Evolutionary conservation across 176 grass and related monocot genomes (phyloP).

Genomic region (Secale cereale): DNA sequence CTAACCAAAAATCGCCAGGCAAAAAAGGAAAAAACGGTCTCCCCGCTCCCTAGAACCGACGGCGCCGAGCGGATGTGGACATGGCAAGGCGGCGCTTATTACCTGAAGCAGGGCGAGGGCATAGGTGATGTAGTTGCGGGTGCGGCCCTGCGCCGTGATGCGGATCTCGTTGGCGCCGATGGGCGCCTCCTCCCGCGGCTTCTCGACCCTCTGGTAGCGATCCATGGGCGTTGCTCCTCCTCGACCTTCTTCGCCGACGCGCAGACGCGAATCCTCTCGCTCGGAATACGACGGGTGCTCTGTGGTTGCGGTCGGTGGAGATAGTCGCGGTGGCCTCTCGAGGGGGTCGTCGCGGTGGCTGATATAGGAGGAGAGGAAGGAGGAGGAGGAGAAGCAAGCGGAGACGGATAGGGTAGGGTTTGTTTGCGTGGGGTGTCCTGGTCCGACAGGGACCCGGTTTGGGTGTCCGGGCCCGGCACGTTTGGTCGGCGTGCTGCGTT

Average conservation of each 20-base stretch:
- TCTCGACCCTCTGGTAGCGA: conserved; percentile 71
- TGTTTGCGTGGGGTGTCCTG: background rate
- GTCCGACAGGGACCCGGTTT: conserved; percentile 34
- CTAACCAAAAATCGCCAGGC: background rate
- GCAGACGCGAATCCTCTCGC: background rate
- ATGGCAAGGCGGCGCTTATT: background rate
- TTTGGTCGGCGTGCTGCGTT: background rate
- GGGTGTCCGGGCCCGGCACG: conserved; percentile 3
- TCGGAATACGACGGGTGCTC: background rate
- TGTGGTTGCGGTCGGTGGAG: background rate
- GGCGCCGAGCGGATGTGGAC: background rate
- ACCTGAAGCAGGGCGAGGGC: conserved; percentile 64
- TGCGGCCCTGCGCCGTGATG: conserved; percentile 63
- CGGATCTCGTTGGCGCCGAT: conserved; percentile 67
- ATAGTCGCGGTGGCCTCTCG: conserved; percentile 22
- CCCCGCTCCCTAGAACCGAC: background rate
- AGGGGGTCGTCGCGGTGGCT: background rate
- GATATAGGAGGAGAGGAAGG: background rate
- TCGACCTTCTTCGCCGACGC: background rate
- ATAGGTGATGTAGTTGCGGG: conserved; percentile 69
- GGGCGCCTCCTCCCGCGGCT: conserved; percentile 48
- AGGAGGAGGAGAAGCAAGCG: background rate
- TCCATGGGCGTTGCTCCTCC: conserved; percentile 33
- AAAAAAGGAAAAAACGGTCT: background rate
- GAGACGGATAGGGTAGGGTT: conserved; percentile 23